Evolutionary conservation across 2,329 filamentous ascomycete species (phyloP).

Genomic region (Neobulgaria alba): DNA sequence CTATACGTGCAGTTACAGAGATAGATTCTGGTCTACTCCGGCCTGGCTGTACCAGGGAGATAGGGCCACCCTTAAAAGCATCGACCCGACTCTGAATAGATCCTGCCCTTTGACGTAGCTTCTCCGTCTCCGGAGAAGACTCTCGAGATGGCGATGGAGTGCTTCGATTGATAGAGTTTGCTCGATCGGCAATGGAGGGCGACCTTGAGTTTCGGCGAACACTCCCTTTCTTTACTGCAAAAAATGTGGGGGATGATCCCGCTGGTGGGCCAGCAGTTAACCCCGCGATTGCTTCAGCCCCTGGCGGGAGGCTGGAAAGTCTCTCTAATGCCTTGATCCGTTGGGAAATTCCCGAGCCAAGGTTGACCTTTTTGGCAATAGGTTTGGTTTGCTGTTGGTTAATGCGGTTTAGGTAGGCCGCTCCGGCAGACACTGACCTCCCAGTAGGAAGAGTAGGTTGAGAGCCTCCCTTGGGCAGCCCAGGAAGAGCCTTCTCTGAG

Average conservation of each 20-base stretch:
- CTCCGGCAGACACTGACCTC: conserved; percentile 39
- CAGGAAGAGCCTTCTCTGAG: not conserved
- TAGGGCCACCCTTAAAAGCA: conserved; percentile 16
- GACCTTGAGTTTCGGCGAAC: conserved; percentile 27
- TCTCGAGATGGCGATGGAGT: conserved; percentile 36
- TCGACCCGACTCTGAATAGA: conserved; percentile 24
- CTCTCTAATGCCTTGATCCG: conserved; percentile 91
- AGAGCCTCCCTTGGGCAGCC: not conserved
- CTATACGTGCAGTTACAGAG: conserved; percentile 79
- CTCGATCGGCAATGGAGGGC: conserved; percentile 30
- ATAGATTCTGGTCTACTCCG: conserved; percentile 60
- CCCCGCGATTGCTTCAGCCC: conserved; percentile 17
- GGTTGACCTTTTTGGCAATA: conserved; percentile 64
- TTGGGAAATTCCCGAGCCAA: conserved; percentile 86
- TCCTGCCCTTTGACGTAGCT: conserved; percentile 23
- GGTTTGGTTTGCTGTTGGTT: conserved; percentile 43
- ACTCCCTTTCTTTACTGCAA: conserved; percentile 45
- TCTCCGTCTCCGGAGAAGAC: conserved; percentile 36
- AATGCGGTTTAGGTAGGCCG: conserved; percentile 46
- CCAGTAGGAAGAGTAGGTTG: not conserved
- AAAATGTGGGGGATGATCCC: conserved; percentile 44
- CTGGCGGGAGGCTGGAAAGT: conserved; percentile 45
- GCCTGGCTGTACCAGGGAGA: conserved; percentile 23
- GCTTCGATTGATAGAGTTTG: conserved; percentile 29
- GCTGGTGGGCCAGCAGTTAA: conserved; percentile 27